Conservation (phyloP, 202 grass and related monocot genomes). For the Musa balbisiana region DNA sequence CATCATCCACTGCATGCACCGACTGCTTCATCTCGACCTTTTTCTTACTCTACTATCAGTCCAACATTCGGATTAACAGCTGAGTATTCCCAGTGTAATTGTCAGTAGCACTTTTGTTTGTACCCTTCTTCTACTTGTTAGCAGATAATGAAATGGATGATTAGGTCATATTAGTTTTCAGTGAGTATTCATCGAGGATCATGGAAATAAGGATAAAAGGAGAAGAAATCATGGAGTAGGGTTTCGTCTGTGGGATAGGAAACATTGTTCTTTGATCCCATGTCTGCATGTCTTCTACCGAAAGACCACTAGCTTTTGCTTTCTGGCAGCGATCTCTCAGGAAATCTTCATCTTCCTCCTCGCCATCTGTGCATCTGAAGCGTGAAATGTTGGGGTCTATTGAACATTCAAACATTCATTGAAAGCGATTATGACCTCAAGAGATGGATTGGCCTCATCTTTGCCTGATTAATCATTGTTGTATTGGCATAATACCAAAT, state of each 20-base stretch:
- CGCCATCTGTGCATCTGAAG: background rate
- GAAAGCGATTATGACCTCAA: no score
- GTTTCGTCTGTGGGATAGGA: background rate
- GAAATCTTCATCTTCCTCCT: background rate
- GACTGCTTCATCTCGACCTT: background rate
- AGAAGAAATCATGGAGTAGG: background rate
- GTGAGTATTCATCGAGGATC: background rate
- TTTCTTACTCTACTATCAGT: background rate
- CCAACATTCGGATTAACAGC: no score
- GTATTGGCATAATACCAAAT: no score
- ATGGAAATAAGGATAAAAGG: background rate
- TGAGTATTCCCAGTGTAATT: no score
- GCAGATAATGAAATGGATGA: no score
- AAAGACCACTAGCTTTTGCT: conserved; percentile 14
- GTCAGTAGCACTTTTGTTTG: no score
- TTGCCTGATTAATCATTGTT: no score
- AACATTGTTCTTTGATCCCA: background rate
- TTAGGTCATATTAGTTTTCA: no score
- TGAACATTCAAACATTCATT: no score
- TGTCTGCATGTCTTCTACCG: conserved; percentile 12
- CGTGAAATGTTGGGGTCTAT: background rate
- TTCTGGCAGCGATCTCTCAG: conserved; percentile 14
- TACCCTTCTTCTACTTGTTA: no score
- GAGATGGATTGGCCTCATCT: no score
- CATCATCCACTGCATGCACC: background rate